Conservation (phyloP, 2,329 filamentous ascomycete genomes). For the Sporothrix mexicana region DNA sequence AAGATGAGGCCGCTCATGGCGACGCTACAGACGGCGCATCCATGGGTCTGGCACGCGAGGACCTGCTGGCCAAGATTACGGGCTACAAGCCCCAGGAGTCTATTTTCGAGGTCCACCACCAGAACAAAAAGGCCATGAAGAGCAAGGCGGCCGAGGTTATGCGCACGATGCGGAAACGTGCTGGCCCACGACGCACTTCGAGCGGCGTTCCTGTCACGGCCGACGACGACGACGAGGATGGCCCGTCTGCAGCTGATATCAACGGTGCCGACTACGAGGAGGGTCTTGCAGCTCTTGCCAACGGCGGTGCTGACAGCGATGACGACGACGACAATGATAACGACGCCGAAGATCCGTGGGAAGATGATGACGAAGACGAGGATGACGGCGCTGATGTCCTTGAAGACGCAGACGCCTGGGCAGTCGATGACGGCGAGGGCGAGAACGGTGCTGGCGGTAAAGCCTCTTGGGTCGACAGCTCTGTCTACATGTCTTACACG, state of each 20-base stretch:
- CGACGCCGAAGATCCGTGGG: slow-evolving; percentile 33
- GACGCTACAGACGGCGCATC: slow-evolving; percentile 53
- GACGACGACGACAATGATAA: slow-evolving; percentile 50
- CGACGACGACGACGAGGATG: slow-evolving; percentile 42
- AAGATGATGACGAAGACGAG: slow-evolving; percentile 60
- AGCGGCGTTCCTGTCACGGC: slow-evolving; percentile 46
- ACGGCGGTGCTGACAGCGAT: slow-evolving; percentile 61
- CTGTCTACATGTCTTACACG: slow-evolving; percentile 96
- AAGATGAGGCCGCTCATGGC: slow-evolving; percentile 51
- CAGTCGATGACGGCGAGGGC: slow-evolving; percentile 42
- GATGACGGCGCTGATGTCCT: slow-evolving; percentile 75
- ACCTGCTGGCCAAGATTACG: slow-evolving; percentile 87
- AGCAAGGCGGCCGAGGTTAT: slow-evolving; percentile 76
- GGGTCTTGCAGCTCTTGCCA: slow-evolving; percentile 32
- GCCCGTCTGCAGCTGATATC: slow-evolving; percentile 49
- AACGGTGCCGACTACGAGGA: slow-evolving; percentile 44
- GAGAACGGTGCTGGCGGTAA: slow-evolving; percentile 38
- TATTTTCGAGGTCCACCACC: slow-evolving; percentile 86
- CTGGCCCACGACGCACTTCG: slow-evolving; percentile 60
- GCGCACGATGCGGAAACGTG: slow-evolving; percentile 72
- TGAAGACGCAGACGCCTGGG: slow-evolving; percentile 59
- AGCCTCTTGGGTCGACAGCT: slow-evolving; percentile 77
- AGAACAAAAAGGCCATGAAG: slow-evolving; percentile 67
- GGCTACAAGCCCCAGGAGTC: slow-evolving; percentile 90
- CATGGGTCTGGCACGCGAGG: slow-evolving; percentile 67